Evolutionary conservation across 169 alveolate species (phyloP), one percentile per base, ranked within the genome.

Genomic region (Prorocentrum cordatum): DNA sequence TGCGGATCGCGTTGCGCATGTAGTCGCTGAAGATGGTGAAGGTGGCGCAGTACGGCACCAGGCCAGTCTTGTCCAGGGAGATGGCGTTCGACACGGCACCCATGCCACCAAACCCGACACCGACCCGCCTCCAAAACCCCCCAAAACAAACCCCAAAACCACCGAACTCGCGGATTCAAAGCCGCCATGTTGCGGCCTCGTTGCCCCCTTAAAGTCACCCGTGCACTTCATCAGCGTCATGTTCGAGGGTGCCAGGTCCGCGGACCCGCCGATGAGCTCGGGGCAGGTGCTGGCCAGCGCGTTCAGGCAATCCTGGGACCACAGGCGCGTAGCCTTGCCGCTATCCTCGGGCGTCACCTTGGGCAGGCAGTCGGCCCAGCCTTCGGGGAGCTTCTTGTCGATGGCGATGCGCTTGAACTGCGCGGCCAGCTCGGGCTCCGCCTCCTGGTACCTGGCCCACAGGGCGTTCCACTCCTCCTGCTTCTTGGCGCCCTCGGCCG

Each of bases 241-340:
- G 32, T 92, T 94, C 32, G 95, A 92, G 47, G 92, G 94, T 35
- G 95, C 89, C 62, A 94, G 92, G 84, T 94, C 96, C 32, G 96
- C 96, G 61, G 94, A 92, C 35, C 96, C 96, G 20, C 94, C 94
- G 42, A 94, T 91, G 72, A 93, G 61, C 67, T 91, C 92, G 31
- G 93, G 94, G 42, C 90, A 33, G 32, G 42, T 62, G 4, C 31
- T 27, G 33, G 79, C 79, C 6, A 68, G n/a, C 22, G 79, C 79
- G 61, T 68, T 68, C 29, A 68, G 79, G 79, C 79, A 68, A 36
- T 68, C 79, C 79, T 68, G 61, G 9, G 64, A 50, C 26, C n/a
- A 18, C 64, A 50, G 18, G 31, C 64, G n/a, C 9, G 64, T 73
- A 3, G 64, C 70, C 38, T 77, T 47, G 64, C 58, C 73, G 12